Base-by-base conservation (phyloP, 2,329 filamentous ascomycete genomes). In the Cryphonectria japonica region DNA sequence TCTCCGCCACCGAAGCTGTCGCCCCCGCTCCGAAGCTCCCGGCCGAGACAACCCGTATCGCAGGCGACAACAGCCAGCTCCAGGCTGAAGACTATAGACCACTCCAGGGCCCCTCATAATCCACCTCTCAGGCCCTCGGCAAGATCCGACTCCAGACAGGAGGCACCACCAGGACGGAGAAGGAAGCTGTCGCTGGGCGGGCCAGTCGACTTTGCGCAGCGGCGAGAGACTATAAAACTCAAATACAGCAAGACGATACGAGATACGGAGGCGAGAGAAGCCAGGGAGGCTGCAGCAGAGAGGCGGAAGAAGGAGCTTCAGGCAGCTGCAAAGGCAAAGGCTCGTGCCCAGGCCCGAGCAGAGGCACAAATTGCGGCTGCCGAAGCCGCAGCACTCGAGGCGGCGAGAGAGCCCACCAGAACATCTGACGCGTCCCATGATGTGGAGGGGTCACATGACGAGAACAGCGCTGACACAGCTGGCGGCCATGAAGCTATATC, bases 231-330 rank as follows among this genome's bases (percentile, higher is more conserved):
- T 72, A 97, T 97, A 76, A 92, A 95, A 75, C 89, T 94, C 70
- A 94, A 93, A 19, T 95, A 97, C 79, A 95, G 90, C 75, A 93
- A 92, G 78, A 93, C 92, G n/a, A 90, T 96, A 64, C 88, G 91
- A 73, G 92, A 93, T 77, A 92, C 84, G 76, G 90, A 93, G 77
- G 90, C 87, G 71, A 80, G 83, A n/a, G 85, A 86, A 70, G 85
- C 84, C 67, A 84, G 85, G 77, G 82, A 85, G 78, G 82, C 82
- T 67, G 86, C 86, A 46, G 86, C 85, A 32, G 86, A 89, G 73
- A 86, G 84, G 74, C 83, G 84, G 73, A 86, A 80, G 76, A 83
- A 83, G 77, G 85, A 87, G 74, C 79, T 85, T 77, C 83, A 87
- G 75, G 82, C 81, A 71, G 82, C 82, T 66, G 80, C 83, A 70